These are phyloP conservation scores for Polyplosphaeria fusca DNA, from an alignment of 495 filamentous ascomycete species.

Conservation along the genomic window DNA sequence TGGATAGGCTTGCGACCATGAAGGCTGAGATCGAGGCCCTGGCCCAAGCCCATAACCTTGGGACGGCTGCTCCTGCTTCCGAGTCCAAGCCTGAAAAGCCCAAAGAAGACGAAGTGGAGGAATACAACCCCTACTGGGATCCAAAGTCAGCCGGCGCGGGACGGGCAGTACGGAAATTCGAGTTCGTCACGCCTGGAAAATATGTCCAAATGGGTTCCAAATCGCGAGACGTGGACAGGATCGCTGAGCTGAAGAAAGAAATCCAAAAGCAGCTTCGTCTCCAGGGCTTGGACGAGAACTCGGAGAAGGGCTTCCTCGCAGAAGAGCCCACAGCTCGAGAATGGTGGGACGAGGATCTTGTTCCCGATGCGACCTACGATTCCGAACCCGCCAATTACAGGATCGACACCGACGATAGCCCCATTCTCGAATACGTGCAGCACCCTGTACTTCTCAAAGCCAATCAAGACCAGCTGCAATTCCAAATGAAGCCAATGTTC, in stretches of 20 bases:
- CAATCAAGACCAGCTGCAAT: slow-evolving; percentile 78
- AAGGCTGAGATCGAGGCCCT: too few relatives aligned
- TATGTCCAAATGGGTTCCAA: slow-evolving; percentile 91
- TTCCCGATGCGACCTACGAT: slow-evolving; percentile 70
- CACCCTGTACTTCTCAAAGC: slow-evolving; percentile 91
- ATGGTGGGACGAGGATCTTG: slow-evolving; percentile 95
- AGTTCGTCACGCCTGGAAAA: slow-evolving; percentile 96
- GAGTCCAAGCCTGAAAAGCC: too few relatives aligned
- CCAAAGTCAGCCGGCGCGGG: too few relatives aligned
- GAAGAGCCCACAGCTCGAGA: slow-evolving; percentile 82
- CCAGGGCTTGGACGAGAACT: slow-evolving; percentile 85
- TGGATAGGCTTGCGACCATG: too few relatives aligned
- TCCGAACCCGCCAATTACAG: slow-evolving; percentile 64
- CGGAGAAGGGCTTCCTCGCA: slow-evolving; percentile 83
- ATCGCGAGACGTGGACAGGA: slow-evolving; percentile 69
- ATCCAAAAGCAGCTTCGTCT: slow-evolving; percentile 83
- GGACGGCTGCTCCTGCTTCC: too few relatives aligned
- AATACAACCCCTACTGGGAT: too few relatives aligned
- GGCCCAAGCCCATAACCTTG: too few relatives aligned
- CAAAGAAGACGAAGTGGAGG: too few relatives aligned
- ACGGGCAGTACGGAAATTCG: too few relatives aligned
- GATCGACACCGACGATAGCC: slow-evolving; percentile 72
- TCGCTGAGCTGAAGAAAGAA: slow-evolving; percentile 90
- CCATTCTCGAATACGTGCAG: slow-evolving; percentile 85
- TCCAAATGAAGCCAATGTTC: slow-evolving; percentile 83